Percentiles rank a stretch among this genome's conserved stretches.
Conservation (phyloP, 306 rosid species). For the Coriaria nepalensis region DNA sequence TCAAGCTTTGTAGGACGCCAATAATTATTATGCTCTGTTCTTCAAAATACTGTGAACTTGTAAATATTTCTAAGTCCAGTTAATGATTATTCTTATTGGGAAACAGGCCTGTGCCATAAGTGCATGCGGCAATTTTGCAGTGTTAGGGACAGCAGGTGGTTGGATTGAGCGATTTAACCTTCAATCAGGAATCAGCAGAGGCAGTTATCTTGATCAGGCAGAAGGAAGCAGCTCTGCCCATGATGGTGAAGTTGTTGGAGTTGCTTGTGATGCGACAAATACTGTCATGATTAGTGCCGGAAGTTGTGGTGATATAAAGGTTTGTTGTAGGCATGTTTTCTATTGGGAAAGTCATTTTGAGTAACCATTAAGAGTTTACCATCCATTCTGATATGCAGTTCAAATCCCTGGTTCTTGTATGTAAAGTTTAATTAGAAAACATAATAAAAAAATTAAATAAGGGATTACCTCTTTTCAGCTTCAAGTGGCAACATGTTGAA, state of each 20-base stretch:
- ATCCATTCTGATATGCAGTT: no score
- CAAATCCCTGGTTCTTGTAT: no score
- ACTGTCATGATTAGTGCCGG: conserved; percentile 84
- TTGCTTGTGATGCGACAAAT: conserved; percentile 93
- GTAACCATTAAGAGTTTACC: no score
- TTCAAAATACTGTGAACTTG: no score
- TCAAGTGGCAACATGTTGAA: no score
- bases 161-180: conserved; percentile 93
- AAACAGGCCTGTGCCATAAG: conserved; percentile 82
- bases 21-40: no score
- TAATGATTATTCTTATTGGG: conserved; percentile 16
- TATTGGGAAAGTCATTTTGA: no score
- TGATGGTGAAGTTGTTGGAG: conserved; percentile 83
- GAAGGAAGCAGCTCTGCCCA: conserved; percentile 58
- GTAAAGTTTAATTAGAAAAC: no score
- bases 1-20: no score
- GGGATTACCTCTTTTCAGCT: no score
- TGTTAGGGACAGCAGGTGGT: conserved; percentile 91
- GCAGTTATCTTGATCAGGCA: conserved; percentile 50
- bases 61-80: no score
- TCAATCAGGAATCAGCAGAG: conserved; percentile 87
- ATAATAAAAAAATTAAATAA: no score
- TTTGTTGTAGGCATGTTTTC: background rate
- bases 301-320: conserved; percentile 89
- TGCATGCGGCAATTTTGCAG: conserved; percentile 88